Evolutionary conservation across 768 basidiomycete species (phyloP).

Genomic region (Calvatia gigantea): DNA sequence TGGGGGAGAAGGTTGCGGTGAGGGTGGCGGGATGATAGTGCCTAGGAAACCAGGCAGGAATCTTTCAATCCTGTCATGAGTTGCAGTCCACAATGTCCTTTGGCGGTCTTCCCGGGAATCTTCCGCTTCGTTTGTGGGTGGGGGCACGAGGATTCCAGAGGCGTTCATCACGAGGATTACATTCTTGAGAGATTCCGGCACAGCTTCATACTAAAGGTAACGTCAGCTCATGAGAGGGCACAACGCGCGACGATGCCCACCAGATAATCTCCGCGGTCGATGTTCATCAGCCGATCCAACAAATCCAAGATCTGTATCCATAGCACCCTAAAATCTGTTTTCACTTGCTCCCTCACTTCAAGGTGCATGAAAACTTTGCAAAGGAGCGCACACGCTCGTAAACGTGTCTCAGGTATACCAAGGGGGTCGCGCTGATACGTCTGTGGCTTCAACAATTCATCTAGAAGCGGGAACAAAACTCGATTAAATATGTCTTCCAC

Average conservation of each 20-base stretch:
- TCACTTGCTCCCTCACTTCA: constrained; percentile 64
- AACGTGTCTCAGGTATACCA: constrained; percentile 88
- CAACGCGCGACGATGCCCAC: constrained; percentile 42
- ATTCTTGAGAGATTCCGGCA: constrained; percentile 96
- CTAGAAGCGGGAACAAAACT: constrained; percentile 87
- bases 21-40: constrained; percentile 53
- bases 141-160: constrained; percentile 76
- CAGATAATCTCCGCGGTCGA: constrained; percentile 81
- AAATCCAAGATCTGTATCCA: constrained; percentile 91
- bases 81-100: constrained; percentile 77
- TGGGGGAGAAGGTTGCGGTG: constrained; percentile 10
- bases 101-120: constrained; percentile 57
- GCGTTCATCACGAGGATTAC: constrained; percentile 96
- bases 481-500: constrained; percentile 85
- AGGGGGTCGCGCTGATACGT: constrained; percentile 74
- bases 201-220: constrained; percentile 75
- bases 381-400: constrained; percentile 83
- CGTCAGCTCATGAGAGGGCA: background rate
- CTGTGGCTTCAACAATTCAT: constrained; percentile 86
- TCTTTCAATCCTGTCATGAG: constrained; percentile 82
- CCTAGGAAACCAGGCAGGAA: constrained; percentile 89
- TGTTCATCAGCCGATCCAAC: constrained; percentile 84
- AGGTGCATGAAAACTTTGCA: constrained; percentile 97
- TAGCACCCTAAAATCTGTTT: constrained; percentile 63
- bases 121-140: constrained; percentile 29